Evolutionary conservation across 352 stramenopile species (phyloP), one percentile per base, ranked within the genome.

Genomic region (Phytophthora cryptogea): DNA sequence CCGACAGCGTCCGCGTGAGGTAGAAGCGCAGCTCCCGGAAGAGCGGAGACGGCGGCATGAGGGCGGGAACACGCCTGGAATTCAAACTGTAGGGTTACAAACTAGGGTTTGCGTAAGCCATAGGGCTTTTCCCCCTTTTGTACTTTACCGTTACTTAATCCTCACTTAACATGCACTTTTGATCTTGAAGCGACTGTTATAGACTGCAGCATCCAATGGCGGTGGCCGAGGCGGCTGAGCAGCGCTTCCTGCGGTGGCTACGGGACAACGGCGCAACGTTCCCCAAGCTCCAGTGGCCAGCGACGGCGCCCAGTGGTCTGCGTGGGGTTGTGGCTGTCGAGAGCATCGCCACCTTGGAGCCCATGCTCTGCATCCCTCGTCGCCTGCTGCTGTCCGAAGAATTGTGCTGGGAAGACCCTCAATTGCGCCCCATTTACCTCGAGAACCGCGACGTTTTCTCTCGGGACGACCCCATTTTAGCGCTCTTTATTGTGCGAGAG

Each of bases 401-500:
- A 37, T 61, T 68, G 17, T 92, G 80, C 65, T 83, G 77, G 68
- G 41, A 37, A 0, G 82, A 93, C 49, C 56, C 70, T 14, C 66
- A 75, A 43, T 63, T 94, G 20, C 41, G 76, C 0, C 59, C 40
- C 14, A 62, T 92, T 9, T 79, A 81, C 47, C 58, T 66, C 10
- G 72, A 71, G 17, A 85, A 92, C 56, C 57, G 69, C 45, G 78
- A 87, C 55, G 69, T 94, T 0, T 94, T 93, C 36, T 50, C 84
- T 16, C 74, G 80, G 23, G 86, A 93, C 54, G 90, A 97, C 63
- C 79, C 86, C 8, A 68, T 96, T 14, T 56, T 98, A 23, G 73
- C 78, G 48, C 64, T 97, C 20, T 97, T 93, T 46, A 59, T 98
- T 1, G 78, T 92, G 54, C 83, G 82, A 9, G 87, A 98, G 66